Evolutionary conservation across 352 stramenopile species (phyloP).

Genomic region (Albugo laibachii): DNA sequence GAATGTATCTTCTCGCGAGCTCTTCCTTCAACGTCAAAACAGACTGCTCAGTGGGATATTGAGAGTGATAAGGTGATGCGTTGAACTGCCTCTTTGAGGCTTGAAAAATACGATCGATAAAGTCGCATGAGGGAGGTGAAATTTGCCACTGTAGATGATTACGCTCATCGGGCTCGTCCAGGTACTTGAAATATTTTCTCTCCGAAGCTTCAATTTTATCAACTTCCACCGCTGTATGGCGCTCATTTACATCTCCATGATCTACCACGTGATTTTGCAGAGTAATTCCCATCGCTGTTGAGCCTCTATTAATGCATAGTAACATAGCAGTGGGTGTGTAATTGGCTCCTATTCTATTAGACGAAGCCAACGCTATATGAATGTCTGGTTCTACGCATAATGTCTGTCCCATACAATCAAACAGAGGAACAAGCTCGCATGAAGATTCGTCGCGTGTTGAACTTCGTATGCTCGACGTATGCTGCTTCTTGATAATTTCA

Average conservation of each 20-base stretch:
- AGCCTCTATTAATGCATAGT: constrained; percentile 21
- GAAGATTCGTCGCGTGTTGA: too few relatives aligned
- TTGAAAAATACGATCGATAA: not conserved
- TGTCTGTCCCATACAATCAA: constrained; percentile 41
- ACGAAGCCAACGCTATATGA: constrained; percentile 29
- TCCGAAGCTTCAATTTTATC: not conserved
- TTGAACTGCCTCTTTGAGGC: not conserved
- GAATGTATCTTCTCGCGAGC: constrained; percentile 15
- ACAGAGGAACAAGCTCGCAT: constrained; percentile 17
- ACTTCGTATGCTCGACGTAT: too few relatives aligned
- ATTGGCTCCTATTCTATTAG: constrained; percentile 57
- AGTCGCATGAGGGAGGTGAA: too few relatives aligned
- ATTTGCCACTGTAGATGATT: not conserved
- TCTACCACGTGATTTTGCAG: not conserved
- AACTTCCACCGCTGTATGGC: not conserved
- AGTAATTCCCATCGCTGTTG: not conserved
- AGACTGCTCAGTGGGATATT: constrained; percentile 2
- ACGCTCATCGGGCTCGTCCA: not conserved
- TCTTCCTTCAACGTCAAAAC: constrained; percentile 8
- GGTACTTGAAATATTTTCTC: not conserved
- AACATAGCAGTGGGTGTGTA: constrained; percentile 22
- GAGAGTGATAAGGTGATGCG: not conserved
- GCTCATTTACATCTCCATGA: not conserved
- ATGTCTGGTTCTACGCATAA: constrained; percentile 51
- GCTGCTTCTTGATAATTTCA: too few relatives aligned